Conservation (phyloP, 177 flowering plant species). For the Tripterygium wilfordii region DNA sequence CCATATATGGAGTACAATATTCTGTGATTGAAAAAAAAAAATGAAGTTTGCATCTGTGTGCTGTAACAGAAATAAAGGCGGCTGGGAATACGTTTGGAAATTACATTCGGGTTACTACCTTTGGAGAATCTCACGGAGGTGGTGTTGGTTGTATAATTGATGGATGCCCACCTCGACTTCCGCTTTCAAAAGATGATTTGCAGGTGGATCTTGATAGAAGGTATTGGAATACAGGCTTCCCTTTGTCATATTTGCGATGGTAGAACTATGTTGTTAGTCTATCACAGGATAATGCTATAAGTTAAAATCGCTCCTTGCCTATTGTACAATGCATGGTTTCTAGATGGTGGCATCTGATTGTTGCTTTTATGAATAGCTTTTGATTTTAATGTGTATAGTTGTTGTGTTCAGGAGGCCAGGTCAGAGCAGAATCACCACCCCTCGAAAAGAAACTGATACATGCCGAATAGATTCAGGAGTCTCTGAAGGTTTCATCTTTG, state of each 20-base stretch:
- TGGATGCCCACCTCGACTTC: constrained; percentile 91
- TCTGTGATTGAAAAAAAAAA: no score
- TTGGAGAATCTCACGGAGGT: constrained; percentile 99
- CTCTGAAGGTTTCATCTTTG: constrained; percentile 63
- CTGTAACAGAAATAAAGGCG: constrained; percentile 63
- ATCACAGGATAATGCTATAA: no score
- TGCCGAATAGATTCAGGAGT: constrained; percentile 79
- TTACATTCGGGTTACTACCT: constrained; percentile 84
- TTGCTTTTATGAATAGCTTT: no score
- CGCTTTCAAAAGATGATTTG: constrained; percentile 82
- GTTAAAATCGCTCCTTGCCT: no score
- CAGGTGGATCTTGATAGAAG: constrained; percentile 95
- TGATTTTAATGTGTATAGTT: no score
- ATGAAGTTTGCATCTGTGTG: no score
- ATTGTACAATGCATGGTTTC: no score
- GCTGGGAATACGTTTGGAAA: constrained; percentile 81
- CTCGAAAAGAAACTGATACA: constrained; percentile 96
- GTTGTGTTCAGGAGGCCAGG: constrained; percentile 82
- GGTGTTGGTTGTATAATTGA: constrained; percentile 97
- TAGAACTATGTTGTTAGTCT: no score
- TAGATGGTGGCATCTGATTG: no score
- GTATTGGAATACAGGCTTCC: no score
- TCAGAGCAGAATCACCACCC: constrained; percentile 96
- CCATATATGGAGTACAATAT: no score
- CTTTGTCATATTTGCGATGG: no score